Base-by-base conservation (phyloP, 768 basidiomycete genomes). In the Phaeotremella skinneri region DNA sequence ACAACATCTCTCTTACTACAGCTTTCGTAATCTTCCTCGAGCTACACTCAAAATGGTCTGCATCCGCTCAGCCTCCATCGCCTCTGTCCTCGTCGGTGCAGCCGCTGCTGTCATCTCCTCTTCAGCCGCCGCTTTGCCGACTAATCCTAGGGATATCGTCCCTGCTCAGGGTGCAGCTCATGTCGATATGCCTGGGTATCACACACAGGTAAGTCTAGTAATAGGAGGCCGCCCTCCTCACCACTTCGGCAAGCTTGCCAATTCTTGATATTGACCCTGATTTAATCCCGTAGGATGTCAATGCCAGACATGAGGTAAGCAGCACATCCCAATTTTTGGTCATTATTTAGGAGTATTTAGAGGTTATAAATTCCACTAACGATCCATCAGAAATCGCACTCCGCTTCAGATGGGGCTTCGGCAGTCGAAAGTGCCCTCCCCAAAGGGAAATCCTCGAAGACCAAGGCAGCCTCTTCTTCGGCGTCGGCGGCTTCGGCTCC, bases 61-160 rank as follows among this genome's bases (percentile, higher is more conserved):
- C n/a, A 20, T 63, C 45, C 58, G 58, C 20, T 39, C 62, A n/a
- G 43, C 55, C 52, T 56, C 62, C n/a, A 25, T 63, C 37, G 61
- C 61, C 2, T 37, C 56, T 5, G 57, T 55, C 17, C 32, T 63
- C 41, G 49, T 63, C 54, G 57, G 53, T 48, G 58, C 61, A 4
- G 62, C 62, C 4, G 62, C 54, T 45, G 7, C 49, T 63, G 14
- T 54, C 57, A n/a, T 48, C 57, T 42, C 39, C 51, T 20, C 43
- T 21, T 34, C 56, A 14, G 59, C 45, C 21, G 20, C 21, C 31
- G 58, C 51, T 32, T 20, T 59, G 3, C 58, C 58, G 13, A 49
- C 56, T 41, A 42, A 27, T 13, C 48, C 34, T 17, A 37, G n/a
- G n/a, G n/a, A 37, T 17, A 37, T 37, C 9, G 34, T 17, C 9